Percentiles rank a stretch among this genome's conserved stretches.
Conservation (phyloP, 2,329 filamentous ascomycete genomes). For the Pseudogymnoascus destructans region DNA sequence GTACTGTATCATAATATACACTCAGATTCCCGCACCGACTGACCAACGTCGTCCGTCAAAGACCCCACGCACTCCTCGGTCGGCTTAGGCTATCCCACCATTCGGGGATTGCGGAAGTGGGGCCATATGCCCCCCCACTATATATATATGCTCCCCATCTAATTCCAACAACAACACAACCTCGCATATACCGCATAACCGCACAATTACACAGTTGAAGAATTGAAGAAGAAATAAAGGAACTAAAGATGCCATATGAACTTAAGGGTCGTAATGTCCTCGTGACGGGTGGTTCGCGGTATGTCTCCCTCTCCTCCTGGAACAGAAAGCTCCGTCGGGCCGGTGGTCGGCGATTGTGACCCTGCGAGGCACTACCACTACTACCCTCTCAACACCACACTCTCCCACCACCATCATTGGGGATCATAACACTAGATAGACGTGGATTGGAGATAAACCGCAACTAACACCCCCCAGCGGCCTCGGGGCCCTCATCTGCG, state of each 20-base stretch:
- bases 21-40: not conserved
- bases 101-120: not conserved
- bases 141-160: not conserved
- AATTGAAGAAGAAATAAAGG: not conserved
- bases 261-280: slow-evolving; percentile 49
- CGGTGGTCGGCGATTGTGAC: not conserved
- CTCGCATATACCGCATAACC: too few relatives aligned
- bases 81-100: not conserved
- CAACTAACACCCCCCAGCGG: slow-evolving; percentile 33
- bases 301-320: slow-evolving; percentile 17
- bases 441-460: not conserved
- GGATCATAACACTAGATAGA: not conserved
- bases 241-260: slow-evolving; percentile 43
- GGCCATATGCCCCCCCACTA: not conserved
- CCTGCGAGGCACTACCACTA: not conserved
- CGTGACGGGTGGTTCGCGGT: slow-evolving; percentile 52
- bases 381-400: not conserved
- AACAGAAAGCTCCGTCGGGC: not conserved
- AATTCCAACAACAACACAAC: too few relatives aligned
- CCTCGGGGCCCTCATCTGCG: slow-evolving; percentile 45
- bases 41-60: not conserved
- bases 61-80: not conserved
- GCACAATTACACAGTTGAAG: not conserved
- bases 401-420: not conserved
- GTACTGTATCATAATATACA: not conserved